Evolutionary conservation across 805 yeast genomes (phyloP).

Genomic region (Kodamaea hsintzibuensis): DNA sequence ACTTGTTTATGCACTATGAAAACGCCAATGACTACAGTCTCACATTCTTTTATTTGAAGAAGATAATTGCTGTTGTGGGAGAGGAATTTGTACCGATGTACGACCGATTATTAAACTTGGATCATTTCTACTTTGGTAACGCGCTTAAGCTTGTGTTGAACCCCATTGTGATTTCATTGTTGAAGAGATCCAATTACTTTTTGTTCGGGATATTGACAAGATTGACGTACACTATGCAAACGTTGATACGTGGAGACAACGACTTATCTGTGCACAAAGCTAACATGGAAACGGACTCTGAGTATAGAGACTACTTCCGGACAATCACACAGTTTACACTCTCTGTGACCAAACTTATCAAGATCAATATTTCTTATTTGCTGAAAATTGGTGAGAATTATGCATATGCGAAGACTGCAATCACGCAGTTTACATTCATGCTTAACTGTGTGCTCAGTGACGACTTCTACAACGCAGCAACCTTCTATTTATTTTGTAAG

Average conservation of each 20-base stretch:
- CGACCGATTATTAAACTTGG: slow-evolving; percentile 32
- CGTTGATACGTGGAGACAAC: slow-evolving; percentile 9
- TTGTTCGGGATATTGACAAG: slow-evolving; percentile 9
- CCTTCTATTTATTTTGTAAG: slow-evolving; percentile 10
- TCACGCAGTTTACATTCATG: slow-evolving; percentile 1
- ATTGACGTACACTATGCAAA: slow-evolving; percentile 9
- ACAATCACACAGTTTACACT: slow-evolving; percentile 4
- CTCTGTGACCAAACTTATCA: slow-evolving; percentile 4
- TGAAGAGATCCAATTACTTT: slow-evolving; percentile 6
- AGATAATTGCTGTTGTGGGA: slow-evolving; percentile 15
- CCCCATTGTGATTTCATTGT: slow-evolving; percentile 29
- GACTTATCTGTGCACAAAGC: slow-evolving; percentile 8
- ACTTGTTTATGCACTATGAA: slow-evolving; percentile 21
- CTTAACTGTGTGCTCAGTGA: slow-evolving; percentile 9
- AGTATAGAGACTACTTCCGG: slow-evolving; percentile 6
- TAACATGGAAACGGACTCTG: slow-evolving; percentile 8
- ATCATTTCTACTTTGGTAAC: slow-evolving; percentile 38
- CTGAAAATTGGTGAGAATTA: slow-evolving; percentile 5
- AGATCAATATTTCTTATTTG: slow-evolving; percentile 4
- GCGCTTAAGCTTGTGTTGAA: slow-evolving; percentile 42
- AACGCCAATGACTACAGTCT: slow-evolving; percentile 12
- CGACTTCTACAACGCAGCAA: slow-evolving; percentile 11
- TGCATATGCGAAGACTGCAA: slow-evolving; percentile 4
- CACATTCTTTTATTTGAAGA: slow-evolving; percentile 18
- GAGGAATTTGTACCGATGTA: slow-evolving; percentile 39